phyloP scores from a whole-genome alignment of 148 eudicot species.

The Camellia japonica region DNA sequence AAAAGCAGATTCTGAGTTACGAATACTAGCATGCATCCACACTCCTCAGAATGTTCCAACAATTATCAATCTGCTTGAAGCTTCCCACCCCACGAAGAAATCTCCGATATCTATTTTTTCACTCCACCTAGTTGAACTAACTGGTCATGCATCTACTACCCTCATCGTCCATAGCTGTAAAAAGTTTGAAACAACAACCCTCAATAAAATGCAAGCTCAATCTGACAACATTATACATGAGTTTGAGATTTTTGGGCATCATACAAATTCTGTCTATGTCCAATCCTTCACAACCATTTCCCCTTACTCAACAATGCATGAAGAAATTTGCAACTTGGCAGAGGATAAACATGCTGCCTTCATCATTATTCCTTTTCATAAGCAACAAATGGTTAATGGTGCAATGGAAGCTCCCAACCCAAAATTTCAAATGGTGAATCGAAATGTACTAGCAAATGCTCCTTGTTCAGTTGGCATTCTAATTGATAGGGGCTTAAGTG shows the following conservation, averaged over 20 bases:
- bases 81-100: conserved; percentile 46
- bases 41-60: conserved; percentile 63
- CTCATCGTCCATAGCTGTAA: conserved; percentile 61
- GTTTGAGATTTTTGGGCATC: conserved; percentile 23
- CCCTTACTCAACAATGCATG: conserved; percentile 31
- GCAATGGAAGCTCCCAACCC: conserved; percentile 28
- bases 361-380: conserved; percentile 27
- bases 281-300: conserved; percentile 31
- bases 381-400: conserved; percentile 31
- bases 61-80: conserved; percentile 64
- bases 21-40: conserved; percentile 60
- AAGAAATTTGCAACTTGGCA: conserved; percentile 29
- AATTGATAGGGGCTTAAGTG: conserved; percentile 30
- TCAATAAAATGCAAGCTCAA: conserved; percentile 45
- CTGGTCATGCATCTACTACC: conserved; percentile 71
- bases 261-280: conserved; percentile 18
- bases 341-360: conserved; percentile 26
- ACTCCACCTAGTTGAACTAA: conserved; percentile 45
- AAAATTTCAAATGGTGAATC: conserved; percentile 18
- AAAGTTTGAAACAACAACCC: not conserved
- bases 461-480: conserved; percentile 35
- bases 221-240: conserved; percentile 71
- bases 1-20: conserved; percentile 59
- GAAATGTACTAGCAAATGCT: conserved; percentile 20
- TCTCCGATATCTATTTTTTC: conserved; percentile 52